Conservation (phyloP, 805 yeast genomes). For the Metschnikowia koreensis region DNA sequence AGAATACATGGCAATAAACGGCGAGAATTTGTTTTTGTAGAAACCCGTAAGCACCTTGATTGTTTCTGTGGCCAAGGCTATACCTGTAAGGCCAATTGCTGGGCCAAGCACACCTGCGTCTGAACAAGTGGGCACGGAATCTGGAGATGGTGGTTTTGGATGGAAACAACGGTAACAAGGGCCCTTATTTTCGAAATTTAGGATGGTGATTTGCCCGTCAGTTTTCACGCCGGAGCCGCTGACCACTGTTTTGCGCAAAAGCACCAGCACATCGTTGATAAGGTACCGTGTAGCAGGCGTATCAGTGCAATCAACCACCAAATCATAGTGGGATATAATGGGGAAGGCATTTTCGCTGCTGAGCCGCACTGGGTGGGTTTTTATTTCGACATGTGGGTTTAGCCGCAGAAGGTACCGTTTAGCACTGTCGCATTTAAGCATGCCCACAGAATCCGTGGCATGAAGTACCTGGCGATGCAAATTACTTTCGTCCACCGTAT, state of each 20-base stretch:
- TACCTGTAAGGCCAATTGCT: conserved; percentile 90
- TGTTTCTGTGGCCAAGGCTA: conserved; percentile 84
- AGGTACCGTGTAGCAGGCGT: conserved; percentile 85
- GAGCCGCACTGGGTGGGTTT: conserved; percentile 52
- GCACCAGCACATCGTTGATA: conserved; percentile 79
- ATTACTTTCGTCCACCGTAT: conserved; percentile 78
- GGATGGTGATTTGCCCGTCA: conserved; percentile 84
- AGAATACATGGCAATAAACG: conserved; percentile 66
- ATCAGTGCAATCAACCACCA: conserved; percentile 91
- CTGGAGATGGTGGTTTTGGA: conserved; percentile 87
- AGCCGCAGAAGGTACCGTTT: conserved; percentile 46
- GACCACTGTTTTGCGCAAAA: conserved; percentile 66
- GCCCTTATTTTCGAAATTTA: conserved; percentile 63
- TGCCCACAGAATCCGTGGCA: conserved; percentile 61
- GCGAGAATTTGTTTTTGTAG: conserved; percentile 57
- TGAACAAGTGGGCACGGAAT: conserved; percentile 76
- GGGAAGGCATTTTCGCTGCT: conserved; percentile 57
- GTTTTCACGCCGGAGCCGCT: conserved; percentile 90
- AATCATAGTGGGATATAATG: conserved; percentile 63
- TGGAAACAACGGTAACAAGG: conserved; percentile 96
- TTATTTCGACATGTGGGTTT: conserved; percentile 66
- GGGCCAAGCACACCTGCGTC: conserved; percentile 97
- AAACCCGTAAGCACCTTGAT: conserved; percentile 65
- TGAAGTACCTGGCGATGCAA: conserved; percentile 89
- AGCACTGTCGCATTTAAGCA: conserved; percentile 80